Percentiles rank a stretch among this genome's conserved stretches.
Evolutionary conservation across 345 rosid species (phyloP).

Genomic region (Rhodomyrtus tomentosa): DNA sequence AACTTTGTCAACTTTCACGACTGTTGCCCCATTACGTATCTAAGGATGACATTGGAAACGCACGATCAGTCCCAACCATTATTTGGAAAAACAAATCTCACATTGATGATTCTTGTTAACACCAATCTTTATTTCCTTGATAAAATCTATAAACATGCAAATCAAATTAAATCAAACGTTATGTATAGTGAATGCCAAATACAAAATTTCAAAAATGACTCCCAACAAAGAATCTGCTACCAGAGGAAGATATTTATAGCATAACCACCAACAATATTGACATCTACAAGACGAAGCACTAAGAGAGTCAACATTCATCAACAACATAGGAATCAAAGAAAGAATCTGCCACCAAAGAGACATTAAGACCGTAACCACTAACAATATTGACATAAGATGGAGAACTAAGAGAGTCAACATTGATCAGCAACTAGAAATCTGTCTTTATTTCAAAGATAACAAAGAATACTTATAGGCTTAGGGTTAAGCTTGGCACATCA

Average conservation of each 20-base stretch:
- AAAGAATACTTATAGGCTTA: too few species aligned
- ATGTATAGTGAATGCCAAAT: neutral
- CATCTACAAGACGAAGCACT: neutral
- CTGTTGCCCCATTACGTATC: conserved; percentile 80
- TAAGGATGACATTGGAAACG: conserved; percentile 9
- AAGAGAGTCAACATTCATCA: neutral
- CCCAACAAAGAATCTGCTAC: neutral
- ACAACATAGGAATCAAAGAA: too few species aligned
- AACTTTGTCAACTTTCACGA: conserved; percentile 78
- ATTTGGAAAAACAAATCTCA: neutral
- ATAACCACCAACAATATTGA: neutral
- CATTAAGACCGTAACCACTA: neutral
- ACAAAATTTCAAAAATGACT: neutral
- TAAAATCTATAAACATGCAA: neutral
- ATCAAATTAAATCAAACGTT: neutral
- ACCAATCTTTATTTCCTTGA: neutral
- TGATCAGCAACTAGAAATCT: neutral
- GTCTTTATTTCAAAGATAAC: too few species aligned
- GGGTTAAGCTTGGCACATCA: too few species aligned
- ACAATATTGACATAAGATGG: neutral
- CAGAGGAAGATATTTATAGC: neutral
- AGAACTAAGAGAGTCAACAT: neutral
- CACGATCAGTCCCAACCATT: neutral
- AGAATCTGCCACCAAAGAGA: neutral
- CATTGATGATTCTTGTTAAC: neutral